Percentiles rank a stretch among this genome's conserved stretches.
phyloP scores from a whole-genome alignment of 208 protist genomes.

The Trypanosoma rangeli region DNA sequence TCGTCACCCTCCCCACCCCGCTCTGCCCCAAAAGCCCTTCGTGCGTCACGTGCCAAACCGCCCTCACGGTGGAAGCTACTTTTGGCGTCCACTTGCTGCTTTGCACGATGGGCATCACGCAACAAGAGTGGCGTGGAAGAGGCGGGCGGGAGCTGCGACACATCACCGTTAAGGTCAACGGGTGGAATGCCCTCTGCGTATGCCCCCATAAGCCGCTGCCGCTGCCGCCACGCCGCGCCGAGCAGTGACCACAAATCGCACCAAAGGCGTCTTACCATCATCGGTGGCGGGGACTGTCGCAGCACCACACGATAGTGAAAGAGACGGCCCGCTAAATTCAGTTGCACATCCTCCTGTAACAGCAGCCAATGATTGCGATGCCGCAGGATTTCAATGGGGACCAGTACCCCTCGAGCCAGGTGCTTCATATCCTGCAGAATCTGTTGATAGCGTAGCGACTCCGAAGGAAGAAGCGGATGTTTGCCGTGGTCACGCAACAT shows the following conservation, averaged over 20 bases:
- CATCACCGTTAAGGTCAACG: slow-evolving; percentile 9
- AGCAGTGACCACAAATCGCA: slow-evolving; percentile 53
- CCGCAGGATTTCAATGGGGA: slow-evolving; percentile 56
- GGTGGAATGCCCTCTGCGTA: slow-evolving; percentile 23
- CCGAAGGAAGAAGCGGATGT: slow-evolving; percentile 32
- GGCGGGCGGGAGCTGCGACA: slow-evolving; percentile 6
- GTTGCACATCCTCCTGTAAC: slow-evolving; percentile 56
- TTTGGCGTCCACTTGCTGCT: background rate
- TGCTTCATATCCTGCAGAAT: slow-evolving; percentile 51
- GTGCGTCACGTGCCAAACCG: background rate
- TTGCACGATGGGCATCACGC: slow-evolving; percentile 13
- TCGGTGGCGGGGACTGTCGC: slow-evolving; percentile 24
- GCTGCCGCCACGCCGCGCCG: slow-evolving; percentile 72
- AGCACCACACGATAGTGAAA: slow-evolving; percentile 45
- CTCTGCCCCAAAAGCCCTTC: background rate
- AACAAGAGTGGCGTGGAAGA: slow-evolving; percentile 3
- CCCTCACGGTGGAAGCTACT: background rate
- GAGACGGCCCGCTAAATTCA: slow-evolving; percentile 54
- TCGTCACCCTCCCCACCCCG: slow-evolving; percentile 41
- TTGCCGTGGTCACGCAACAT: slow-evolving; percentile 15
- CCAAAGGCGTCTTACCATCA: slow-evolving; percentile 46
- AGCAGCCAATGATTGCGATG: slow-evolving; percentile 63
- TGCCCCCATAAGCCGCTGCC: slow-evolving; percentile 54
- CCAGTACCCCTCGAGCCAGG: slow-evolving; percentile 42
- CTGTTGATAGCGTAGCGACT: slow-evolving; percentile 42